Conservation (phyloP, 139 green algal genomes). For the Tetradesmus obliquus region DNA sequence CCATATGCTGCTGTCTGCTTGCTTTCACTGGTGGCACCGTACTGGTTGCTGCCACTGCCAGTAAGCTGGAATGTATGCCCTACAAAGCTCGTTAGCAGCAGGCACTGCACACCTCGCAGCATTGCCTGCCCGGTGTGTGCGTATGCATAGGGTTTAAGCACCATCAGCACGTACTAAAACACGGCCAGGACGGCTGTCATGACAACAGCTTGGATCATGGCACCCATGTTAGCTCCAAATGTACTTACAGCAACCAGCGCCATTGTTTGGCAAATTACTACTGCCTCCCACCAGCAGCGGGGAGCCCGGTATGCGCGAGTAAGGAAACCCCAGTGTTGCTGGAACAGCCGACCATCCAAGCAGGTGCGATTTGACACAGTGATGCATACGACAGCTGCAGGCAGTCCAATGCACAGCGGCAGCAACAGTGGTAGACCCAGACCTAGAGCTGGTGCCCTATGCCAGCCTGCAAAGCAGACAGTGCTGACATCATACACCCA, state of each 20-base stretch:
- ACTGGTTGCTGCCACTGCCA: neutral
- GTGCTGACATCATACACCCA: neutral
- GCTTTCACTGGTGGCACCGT: neutral
- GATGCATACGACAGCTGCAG: neutral
- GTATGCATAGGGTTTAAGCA: neutral
- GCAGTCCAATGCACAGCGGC: neutral
- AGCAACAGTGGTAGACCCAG: neutral
- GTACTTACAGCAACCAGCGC: neutral
- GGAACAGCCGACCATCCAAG: neutral
- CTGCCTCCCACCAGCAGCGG: neutral
- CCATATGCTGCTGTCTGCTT: neutral
- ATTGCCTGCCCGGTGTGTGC: neutral
- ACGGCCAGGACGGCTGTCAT: neutral
- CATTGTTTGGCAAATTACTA: neutral
- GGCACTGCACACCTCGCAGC: neutral
- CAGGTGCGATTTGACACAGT: neutral
- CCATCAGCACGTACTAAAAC: neutral
- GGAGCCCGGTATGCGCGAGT: neutral
- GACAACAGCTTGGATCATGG: neutral
- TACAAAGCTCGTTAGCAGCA: neutral
- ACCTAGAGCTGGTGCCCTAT: neutral
- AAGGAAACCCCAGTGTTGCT: constrained; percentile 10
- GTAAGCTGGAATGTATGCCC: neutral
- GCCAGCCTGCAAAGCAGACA: neutral
- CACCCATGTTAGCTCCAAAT: neutral